Evolutionary conservation across 1,139 yeast genomes (phyloP), one percentile per base, ranked within the genome.

Genomic region (Yamadazyma spencermartinsiae): DNA sequence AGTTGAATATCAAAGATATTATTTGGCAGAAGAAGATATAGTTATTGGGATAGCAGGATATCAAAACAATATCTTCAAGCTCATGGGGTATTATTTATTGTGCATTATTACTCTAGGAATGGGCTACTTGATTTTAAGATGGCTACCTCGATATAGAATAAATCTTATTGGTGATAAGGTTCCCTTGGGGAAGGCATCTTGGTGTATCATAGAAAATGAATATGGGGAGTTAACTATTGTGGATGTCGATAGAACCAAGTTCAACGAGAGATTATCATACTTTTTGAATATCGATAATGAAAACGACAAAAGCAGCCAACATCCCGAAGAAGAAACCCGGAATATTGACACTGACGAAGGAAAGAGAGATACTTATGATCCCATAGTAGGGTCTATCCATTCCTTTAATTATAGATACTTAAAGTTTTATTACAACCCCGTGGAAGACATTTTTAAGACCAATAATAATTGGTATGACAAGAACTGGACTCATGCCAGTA

Each of bases 41-140:
- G 92, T 90, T 14, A 77, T 94, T 43, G 96, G 95, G 44, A 85
- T 92, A 48, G 98, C 97, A 0, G 98, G 98, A 3, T 92, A 86
- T 58, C 65, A 64, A 39, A 76, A 82, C 16, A 76, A 82, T 17
- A 56, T 56, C 37, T 42, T 72, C 49, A 79, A 80, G 41, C 55
- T 63, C 6, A 33, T 65, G 0, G 19, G 76, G 0, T 89, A 84
- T 57, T 74, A 76, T 43, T 11, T 75, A 0, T 43, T 86, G 2
- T 84, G 90, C 48, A 44, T 76, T 1, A 33, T 65, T 5, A 80
- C 96, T 0, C 55, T 78, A 3, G 98, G 98, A 0, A 35, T 88
- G 4, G 82, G 82, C 1, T 90, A 82, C 52, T 65, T 94, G 39
- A 43, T 86, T 0, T 63, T 88, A 43, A 71, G 96, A 48, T 92